A percentile compares a stretch with the other conserved stretches of the same genome.
phyloP scores from a whole-genome alignment of 2,329 filamentous ascomycete genomes.

The Sarocladiaceae sp. region DNA sequence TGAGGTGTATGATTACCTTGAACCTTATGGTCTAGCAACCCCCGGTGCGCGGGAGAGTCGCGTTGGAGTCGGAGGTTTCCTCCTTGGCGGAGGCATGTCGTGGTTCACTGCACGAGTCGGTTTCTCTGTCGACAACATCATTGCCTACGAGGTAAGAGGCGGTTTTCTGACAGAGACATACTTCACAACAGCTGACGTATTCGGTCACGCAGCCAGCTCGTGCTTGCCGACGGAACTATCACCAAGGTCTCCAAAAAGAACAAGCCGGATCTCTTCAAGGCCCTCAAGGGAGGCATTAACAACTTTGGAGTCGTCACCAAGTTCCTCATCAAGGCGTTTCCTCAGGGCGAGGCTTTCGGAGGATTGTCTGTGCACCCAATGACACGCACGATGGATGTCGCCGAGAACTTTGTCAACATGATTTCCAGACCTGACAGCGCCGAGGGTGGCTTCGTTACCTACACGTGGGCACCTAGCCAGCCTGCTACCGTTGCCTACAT shows the following conservation, averaged over 20 bases:
- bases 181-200: too few species aligned
- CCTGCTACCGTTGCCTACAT: neutral
- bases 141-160: conserved; percentile 32
- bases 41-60: conserved; percentile 31
- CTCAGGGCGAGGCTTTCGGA: neutral
- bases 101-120: conserved; percentile 39
- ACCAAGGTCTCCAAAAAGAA: conserved; percentile 16
- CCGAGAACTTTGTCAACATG: neutral
- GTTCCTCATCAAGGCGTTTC: conserved; percentile 18
- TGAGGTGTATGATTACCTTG: conserved; percentile 29
- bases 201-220: too few species aligned
- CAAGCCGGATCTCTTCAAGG: conserved; percentile 39
- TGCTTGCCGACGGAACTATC: conserved; percentile 19
- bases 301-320: conserved; percentile 44
- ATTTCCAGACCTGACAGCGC: neutral
- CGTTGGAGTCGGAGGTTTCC: conserved; percentile 34
- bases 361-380: neutral
- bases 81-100: conserved; percentile 40
- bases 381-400: neutral
- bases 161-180: too few species aligned
- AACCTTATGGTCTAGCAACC: conserved; percentile 25
- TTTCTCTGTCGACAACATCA: conserved; percentile 33
- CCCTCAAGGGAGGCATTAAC: conserved; percentile 40
- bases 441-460: neutral
- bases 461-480: neutral